phyloP scores from a whole-genome alignment of 352 stramenopile species.

The Halophytophthora polymorphica region DNA sequence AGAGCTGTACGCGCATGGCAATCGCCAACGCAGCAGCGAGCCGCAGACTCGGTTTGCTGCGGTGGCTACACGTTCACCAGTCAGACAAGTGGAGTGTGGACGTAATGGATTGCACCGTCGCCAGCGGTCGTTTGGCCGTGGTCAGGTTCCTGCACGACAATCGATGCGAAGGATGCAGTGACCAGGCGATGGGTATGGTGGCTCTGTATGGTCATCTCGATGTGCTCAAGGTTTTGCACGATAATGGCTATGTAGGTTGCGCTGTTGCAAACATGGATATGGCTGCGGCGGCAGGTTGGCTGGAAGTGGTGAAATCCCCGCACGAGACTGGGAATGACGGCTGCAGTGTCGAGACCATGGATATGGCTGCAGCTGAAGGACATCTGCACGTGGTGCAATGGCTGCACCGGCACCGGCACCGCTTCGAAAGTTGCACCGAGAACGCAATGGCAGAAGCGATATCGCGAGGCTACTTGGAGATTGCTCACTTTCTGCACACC shows the following conservation, averaged over 20 bases:
- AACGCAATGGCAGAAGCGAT: too few species aligned
- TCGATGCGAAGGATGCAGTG: conserved; percentile 6
- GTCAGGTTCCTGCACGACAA: conserved; percentile 14
- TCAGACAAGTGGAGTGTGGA: background rate
- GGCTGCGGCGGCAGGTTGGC: too few species aligned
- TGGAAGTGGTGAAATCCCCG: too few species aligned
- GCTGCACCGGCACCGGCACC: too few species aligned
- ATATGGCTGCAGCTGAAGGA: too few species aligned
- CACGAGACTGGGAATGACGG: too few species aligned
- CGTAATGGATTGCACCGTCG: conserved; percentile 9
- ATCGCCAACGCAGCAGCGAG: background rate
- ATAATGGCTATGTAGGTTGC: background rate
- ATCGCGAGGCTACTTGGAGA: too few species aligned
- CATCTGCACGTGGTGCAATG: too few species aligned
- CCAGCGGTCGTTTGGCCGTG: conserved; percentile 7
- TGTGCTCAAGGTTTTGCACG: conserved; percentile 1
- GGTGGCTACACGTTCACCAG: conserved; percentile 2
- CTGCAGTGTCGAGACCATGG: too few species aligned
- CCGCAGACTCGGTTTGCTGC: conserved; percentile 3
- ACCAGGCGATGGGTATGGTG: conserved; percentile 3
- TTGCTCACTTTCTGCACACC: too few species aligned
- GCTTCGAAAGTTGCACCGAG: too few species aligned
- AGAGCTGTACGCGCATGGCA: conserved; percentile 13
- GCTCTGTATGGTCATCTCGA: background rate
- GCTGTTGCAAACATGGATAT: too few species aligned